phyloP scores from a whole-genome alignment of 2,329 filamentous ascomycete genomes.

The Verticillium tricorpus region DNA sequence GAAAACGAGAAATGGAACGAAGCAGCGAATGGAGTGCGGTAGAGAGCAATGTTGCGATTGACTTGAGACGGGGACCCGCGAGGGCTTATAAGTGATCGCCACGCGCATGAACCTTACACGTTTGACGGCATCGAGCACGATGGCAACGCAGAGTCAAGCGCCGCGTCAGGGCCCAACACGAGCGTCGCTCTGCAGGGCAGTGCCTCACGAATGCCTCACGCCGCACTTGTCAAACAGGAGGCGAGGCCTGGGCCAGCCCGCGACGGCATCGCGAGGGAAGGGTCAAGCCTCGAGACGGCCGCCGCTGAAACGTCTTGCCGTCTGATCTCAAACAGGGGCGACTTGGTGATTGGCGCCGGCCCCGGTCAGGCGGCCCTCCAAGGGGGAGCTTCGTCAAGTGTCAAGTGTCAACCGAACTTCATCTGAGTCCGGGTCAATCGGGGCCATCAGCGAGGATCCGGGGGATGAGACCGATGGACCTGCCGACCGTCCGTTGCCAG shows the following conservation, averaged over 20 bases:
- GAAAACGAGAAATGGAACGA: neutral
- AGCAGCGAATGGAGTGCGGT: neutral
- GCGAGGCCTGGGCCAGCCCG: neutral
- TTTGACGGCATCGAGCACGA: too few species aligned
- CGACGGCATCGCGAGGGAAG: neutral
- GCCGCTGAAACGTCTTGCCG: neutral
- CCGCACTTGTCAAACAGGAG: neutral
- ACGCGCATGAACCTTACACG: too few species aligned
- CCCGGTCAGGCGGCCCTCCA: neutral
- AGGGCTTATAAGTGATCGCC: neutral
- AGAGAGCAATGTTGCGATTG: neutral
- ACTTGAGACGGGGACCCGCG: neutral
- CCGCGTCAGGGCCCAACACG: neutral
- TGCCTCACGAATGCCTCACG: neutral
- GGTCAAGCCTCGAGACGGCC: neutral
- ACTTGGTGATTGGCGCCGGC: neutral
- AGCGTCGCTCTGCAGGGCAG: neutral
- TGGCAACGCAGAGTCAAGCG: neutral
- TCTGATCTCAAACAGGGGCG: neutral
- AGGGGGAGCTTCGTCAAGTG: neutral
- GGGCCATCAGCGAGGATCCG: neutral
- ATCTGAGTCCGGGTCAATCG: neutral
- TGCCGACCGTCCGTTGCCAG: neutral
- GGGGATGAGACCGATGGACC: neutral
- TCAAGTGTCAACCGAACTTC: neutral